A percentile compares a stretch with the other conserved stretches of the same genome.
phyloP scores from a whole-genome alignment of 176 grass and related monocot species.

The Thalia dealbata region DNA sequence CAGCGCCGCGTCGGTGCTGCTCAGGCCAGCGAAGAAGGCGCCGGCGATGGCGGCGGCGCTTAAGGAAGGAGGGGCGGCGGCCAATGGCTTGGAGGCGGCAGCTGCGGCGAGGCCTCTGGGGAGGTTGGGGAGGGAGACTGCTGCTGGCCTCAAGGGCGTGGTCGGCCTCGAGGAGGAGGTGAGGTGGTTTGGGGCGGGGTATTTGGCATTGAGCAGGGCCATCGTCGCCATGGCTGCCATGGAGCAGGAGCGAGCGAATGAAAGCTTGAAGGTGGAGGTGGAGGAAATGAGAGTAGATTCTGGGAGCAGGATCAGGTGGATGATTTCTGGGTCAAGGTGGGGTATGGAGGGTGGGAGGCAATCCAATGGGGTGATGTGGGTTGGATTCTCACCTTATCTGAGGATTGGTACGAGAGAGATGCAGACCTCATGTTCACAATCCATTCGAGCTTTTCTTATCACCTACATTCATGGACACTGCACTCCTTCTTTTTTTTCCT shows the following conservation, averaged over 20 bases:
- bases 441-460: background rate
- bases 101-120: background rate
- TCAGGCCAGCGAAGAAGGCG: background rate
- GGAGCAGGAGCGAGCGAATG: background rate
- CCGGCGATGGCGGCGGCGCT: background rate
- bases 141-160: background rate
- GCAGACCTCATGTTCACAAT: background rate
- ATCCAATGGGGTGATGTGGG: background rate
- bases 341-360: background rate
- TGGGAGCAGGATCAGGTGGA: background rate
- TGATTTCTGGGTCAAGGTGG: background rate
- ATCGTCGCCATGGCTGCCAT: background rate
- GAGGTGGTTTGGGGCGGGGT: background rate
- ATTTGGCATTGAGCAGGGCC: conserved; percentile 3
- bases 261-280: no score
- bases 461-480: background rate
- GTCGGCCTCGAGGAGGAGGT: background rate
- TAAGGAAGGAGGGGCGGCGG: background rate
- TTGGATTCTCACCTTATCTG: background rate
- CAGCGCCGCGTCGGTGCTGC: background rate
- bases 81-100: background rate
- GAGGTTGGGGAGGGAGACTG: background rate
- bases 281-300: no score
- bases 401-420: background rate
- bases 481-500: no score